Evolutionary conservation across 805 yeast species (phyloP), one percentile per base, ranked within the genome.

Genomic region (Wickerhamiella kurtzmanii): DNA sequence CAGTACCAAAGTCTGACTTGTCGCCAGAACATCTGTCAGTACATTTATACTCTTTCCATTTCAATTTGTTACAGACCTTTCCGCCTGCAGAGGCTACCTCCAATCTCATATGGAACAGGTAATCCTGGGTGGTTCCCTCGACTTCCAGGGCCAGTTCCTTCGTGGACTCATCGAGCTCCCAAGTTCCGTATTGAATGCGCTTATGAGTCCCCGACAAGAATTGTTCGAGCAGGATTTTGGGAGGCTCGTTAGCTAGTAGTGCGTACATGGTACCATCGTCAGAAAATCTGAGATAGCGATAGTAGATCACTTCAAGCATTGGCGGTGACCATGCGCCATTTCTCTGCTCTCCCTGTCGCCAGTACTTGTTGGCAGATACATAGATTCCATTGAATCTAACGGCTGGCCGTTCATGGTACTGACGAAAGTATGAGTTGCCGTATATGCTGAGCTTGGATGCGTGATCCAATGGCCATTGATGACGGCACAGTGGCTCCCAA

Each of bases 361-460:
- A 75, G 63, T 87, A 88, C 50, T 82, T 82, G 44, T 88, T 83
- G 17, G 80, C 82, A 56, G 94, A 79, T 19, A 89, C 82, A 56
- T 89, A 89, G 17, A 86, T 72, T 1, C 98, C 98, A 46, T 77
- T 70, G 60, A 76, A 84, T 57, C 89, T 81, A 32, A 88, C 56
- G 56, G 80, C 81, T 0, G 96, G 96, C 37, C 95, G 66, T 35
- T 74, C 72, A 39, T 62, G 56, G 38, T 76, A 66, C 84, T 82
- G 76, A 18, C 56, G 52, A 51, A 72, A 63, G 73, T 74, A 74
- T 6, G 32, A 25, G 18, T 53, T 49, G 22, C 46, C 50, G 45
- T 56, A 56, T 43, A 46, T 50, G 35, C 46, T 53, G 21, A 44
- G 45, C 37, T 48, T 39, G 3, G 43, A 16, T 2, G 18, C 28